Conservation (phyloP, 176 grass and related monocot genomes). For the Eleusine coracana region DNA sequence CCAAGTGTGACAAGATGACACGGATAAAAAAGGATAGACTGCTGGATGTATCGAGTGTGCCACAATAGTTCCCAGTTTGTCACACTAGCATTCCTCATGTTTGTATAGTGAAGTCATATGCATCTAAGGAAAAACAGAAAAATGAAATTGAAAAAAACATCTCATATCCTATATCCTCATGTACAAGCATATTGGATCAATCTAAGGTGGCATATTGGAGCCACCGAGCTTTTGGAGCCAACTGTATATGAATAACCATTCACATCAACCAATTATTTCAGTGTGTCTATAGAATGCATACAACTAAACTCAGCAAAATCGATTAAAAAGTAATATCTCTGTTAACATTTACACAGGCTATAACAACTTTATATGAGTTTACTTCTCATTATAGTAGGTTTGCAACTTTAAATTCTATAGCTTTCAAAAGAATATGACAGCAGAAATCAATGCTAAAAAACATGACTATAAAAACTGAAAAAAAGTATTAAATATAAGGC, state of each 20-base stretch:
- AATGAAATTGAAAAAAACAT: background rate
- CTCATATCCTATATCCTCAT: background rate
- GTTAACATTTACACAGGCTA: background rate
- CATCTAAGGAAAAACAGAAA: background rate
- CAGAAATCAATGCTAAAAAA: conserved; percentile 1
- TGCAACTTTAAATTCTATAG: conserved; percentile 20
- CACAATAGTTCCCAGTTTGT: background rate
- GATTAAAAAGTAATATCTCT: background rate
- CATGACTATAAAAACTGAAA: background rate
- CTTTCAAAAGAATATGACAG: conserved; percentile 4
- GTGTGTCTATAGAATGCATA: background rate
- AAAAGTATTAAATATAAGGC: conserved; percentile 8
- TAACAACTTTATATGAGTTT: conserved; percentile 2
- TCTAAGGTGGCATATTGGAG: background rate
- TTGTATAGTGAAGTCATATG: background rate
- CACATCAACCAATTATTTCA: conserved; percentile 3
- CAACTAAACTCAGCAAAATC: conserved; percentile 2
- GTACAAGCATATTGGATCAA: background rate
- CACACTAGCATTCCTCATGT: conserved; percentile 3
- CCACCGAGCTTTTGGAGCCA: background rate
- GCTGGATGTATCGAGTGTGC: conserved; percentile 2
- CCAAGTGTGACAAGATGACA: conserved; percentile 6
- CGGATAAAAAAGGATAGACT: conserved; percentile 7
- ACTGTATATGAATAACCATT: conserved; percentile 18
- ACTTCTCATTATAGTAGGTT: conserved; percentile 1